Conservation (phyloP, 345 rosid genomes). For the Conringia planisiliqua region DNA sequence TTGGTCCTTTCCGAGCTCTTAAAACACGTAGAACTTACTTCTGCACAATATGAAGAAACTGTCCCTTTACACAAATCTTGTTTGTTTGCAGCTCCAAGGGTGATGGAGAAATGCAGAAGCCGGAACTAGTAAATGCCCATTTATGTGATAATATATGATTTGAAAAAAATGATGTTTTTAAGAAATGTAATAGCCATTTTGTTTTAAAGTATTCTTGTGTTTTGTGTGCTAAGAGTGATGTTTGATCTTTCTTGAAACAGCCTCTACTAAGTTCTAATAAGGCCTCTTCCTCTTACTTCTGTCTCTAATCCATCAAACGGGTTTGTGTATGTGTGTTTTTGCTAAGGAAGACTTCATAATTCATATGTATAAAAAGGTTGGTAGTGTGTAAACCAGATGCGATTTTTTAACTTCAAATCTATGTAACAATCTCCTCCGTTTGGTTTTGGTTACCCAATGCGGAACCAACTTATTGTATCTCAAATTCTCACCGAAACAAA, state of each 20-base stretch:
- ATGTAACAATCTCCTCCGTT: neutral
- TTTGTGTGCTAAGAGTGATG: slow-evolving; percentile 25
- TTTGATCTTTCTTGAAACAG: slow-evolving; percentile 18
- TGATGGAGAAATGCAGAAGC: slow-evolving; percentile 62
- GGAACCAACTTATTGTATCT: neutral
- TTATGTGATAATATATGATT: slow-evolving; percentile 1
- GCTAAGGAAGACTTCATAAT: slow-evolving; percentile 4
- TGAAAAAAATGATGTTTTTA: slow-evolving; percentile 5
- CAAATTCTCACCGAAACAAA: neutral
- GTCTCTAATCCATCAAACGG: slow-evolving; percentile 13
- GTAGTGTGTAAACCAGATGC: neutral
- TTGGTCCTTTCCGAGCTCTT: slow-evolving; percentile 15
- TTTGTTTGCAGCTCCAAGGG: slow-evolving; percentile 57
- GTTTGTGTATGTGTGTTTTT: slow-evolving; percentile 25
- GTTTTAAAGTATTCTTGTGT: slow-evolving; percentile 18
- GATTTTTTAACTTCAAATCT: neutral
- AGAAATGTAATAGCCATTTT: slow-evolving; percentile 32
- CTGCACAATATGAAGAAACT: neutral
- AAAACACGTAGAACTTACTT: neutral
- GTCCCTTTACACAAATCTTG: slow-evolving; percentile 1
- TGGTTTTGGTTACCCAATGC: neutral
- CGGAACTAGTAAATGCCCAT: slow-evolving; percentile 29
- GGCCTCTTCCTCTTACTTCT: slow-evolving; percentile 24
- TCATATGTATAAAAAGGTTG: slow-evolving; percentile 24
- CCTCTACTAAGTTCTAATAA: slow-evolving; percentile 30